These are phyloP conservation scores for Solioccasus polychromus DNA, from an alignment of 768 basidiomycete genomes.

Conservation along the genomic window DNA sequence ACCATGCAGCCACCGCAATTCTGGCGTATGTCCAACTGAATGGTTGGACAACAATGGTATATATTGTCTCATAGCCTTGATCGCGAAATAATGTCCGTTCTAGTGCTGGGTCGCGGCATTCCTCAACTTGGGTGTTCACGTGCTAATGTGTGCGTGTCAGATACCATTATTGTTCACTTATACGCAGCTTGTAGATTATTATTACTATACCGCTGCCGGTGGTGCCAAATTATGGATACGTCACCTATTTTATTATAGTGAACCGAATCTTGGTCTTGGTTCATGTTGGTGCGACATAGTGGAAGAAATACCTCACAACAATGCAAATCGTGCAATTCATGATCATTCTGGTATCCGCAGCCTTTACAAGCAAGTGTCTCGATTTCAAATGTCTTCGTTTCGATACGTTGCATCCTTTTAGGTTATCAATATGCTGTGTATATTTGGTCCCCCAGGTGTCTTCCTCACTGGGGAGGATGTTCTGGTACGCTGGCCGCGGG, in stretches of 20 bases:
- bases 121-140: conserved; percentile 88
- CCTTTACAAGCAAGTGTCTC: conserved; percentile 18
- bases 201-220: conserved; percentile 94
- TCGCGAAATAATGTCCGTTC: not conserved
- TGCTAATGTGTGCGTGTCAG: conserved; percentile 82
- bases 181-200: conserved; percentile 66
- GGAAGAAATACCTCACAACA: conserved; percentile 24
- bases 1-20: conserved; percentile 92
- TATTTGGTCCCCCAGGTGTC: conserved; percentile 14
- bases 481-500: conserved; percentile 13
- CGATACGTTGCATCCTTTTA: not conserved
- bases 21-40: conserved; percentile 92
- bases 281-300: conserved; percentile 6
- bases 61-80: conserved; percentile 25
- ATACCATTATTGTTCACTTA: conserved; percentile 1
- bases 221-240: conserved; percentile 21
- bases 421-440: conserved; percentile 20
- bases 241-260: not conserved
- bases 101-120: conserved; percentile 91
- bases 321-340: conserved; percentile 24
- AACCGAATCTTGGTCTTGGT: not conserved
- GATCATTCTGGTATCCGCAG: conserved; percentile 8
- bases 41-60: conserved; percentile 82
- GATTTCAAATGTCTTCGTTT: not conserved
- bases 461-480: conserved; percentile 20